Evolutionary conservation across 257 asterid species (phyloP).

Genomic region (Henckelia pumila): DNA sequence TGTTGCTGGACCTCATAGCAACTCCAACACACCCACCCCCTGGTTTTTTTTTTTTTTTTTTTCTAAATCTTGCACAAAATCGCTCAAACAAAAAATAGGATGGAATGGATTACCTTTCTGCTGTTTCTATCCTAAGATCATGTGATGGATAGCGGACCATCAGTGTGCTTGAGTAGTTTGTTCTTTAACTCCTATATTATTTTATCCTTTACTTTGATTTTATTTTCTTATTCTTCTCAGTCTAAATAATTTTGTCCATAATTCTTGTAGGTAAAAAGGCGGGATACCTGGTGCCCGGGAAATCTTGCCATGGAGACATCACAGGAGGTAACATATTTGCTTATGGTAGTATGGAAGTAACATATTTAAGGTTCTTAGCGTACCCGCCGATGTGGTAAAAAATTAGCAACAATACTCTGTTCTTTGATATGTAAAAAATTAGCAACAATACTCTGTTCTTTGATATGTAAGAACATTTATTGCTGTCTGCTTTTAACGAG

Average conservation of each 20-base stretch:
- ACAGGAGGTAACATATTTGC: conserved; percentile 53
- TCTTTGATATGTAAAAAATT: conserved; percentile 1
- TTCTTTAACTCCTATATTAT: not conserved
- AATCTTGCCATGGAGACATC: conserved; percentile 47
- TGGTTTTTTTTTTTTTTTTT: not conserved
- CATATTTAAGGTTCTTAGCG: conserved; percentile 6
- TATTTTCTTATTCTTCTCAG: conserved; percentile 13
- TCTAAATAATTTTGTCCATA: conserved; percentile 17
- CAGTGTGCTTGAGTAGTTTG: conserved; percentile 13
- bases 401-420: conserved; percentile 2
- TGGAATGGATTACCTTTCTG: conserved; percentile 2
- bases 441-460: not conserved
- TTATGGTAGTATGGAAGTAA: conserved; percentile 7
- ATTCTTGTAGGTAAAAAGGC: conserved; percentile 68
- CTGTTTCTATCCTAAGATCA: conserved; percentile 11
- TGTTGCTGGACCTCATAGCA: conserved; percentile 8
- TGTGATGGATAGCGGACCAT: conserved; percentile 7
- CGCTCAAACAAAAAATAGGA: not conserved
- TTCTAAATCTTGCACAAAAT: not conserved
- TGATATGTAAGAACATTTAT: too few relatives aligned
- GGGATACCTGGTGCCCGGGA: conserved; percentile 98
- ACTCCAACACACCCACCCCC: not conserved
- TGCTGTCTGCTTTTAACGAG: not conserved
- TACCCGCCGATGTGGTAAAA: conserved; percentile 14
- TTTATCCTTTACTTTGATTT: conserved; percentile 16